A percentile compares a stretch with the other conserved stretches of the same genome.
Evolutionary conservation across 305 asterid genomes (phyloP).

Genomic region (Solanum aculeatissimum): DNA sequence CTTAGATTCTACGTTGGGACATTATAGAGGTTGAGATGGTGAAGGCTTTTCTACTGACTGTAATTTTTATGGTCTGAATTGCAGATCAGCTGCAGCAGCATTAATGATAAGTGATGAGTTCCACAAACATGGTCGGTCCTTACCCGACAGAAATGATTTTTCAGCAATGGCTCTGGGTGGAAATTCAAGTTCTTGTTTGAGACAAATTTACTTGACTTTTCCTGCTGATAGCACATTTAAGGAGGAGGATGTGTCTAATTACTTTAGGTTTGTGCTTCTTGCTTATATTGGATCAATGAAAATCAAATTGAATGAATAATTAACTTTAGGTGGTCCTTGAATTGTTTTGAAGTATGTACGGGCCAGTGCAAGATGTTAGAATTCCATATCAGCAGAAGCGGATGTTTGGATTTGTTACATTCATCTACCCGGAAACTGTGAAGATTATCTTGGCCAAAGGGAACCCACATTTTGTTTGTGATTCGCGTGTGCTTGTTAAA

Average conservation of each 20-base stretch:
- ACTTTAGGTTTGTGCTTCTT: constrained; percentile 46
- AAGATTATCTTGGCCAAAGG: constrained; percentile 90
- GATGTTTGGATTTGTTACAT: constrained; percentile 95
- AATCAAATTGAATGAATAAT: background rate
- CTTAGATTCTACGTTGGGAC: background rate
- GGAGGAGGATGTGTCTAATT: constrained; percentile 86
- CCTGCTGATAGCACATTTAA: constrained; percentile 90
- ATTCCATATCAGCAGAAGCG: constrained; percentile 96
- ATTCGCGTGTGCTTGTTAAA: constrained; percentile 94
- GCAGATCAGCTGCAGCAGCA: constrained; percentile 33
- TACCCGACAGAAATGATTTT: constrained; percentile 41
- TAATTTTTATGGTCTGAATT: background rate
- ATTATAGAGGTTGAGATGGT: background rate
- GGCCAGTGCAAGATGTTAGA: constrained; percentile 97
- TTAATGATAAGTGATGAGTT: constrained; percentile 26
- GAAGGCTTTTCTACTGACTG: background rate
- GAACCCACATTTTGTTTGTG: constrained; percentile 95
- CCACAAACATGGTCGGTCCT: constrained; percentile 22
- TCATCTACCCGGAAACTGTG: constrained; percentile 80
- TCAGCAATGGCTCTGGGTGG: constrained; percentile 40
- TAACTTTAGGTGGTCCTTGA: background rate
- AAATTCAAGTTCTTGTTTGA: constrained; percentile 42
- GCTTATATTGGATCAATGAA: background rate
- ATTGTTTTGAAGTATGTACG: constrained; percentile 49
- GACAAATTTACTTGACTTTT: constrained; percentile 87